Base-by-base conservation (phyloP, 495 filamentous ascomycete genomes). In the Lasiosphaeria hispida region DNA sequence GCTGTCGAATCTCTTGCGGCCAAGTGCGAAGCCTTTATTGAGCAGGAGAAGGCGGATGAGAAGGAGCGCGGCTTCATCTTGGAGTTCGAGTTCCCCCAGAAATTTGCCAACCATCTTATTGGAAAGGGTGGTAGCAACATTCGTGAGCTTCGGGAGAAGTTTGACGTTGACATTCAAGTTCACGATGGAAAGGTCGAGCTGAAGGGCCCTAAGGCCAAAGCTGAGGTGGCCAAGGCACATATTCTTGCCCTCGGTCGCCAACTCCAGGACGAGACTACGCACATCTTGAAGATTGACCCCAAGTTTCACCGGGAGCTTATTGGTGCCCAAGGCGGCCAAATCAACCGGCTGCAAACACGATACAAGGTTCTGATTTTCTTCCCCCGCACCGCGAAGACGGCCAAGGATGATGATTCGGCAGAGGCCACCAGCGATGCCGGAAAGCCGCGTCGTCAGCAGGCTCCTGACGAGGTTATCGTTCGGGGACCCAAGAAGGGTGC, bases 361-460 rank as follows among this genome's bases (percentile, higher is more conserved):
- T 97, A 97, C 77, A 85, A 87, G 59, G 92, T 97, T 40, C 87
- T 91, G 51, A 91, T 99, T 60, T 91, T 95, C 70, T 97, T 99
- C 78, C 94, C 94, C 41, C 84, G 88, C 18, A 85, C 85, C 3
- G 71, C 80, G n/a, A 76, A 80, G 62, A 61, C 68, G 42, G 65
- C 64, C 54, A 84, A 81, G 57, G 92, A 95, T 57, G 88, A 87
- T 55, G 84, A 87, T 57, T 86, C 83, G 8, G 77, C 76, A 1
- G 92, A 92, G 67, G 82, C 78, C 39, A 78, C 80, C 37, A 92
- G 87, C 60, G 91, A 95, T 57, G 77, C 77, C 53, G 89, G 87
- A 38, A 86, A 85, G 61, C 73, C 77, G 45, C 80, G 78, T 50
- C 86, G 87, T 45, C 85, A 88, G 64, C 93, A 96, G 72, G 87